These are phyloP conservation scores for Candida caryicola DNA, from an alignment of 805 yeast genomes.

Conservation along the genomic window DNA sequence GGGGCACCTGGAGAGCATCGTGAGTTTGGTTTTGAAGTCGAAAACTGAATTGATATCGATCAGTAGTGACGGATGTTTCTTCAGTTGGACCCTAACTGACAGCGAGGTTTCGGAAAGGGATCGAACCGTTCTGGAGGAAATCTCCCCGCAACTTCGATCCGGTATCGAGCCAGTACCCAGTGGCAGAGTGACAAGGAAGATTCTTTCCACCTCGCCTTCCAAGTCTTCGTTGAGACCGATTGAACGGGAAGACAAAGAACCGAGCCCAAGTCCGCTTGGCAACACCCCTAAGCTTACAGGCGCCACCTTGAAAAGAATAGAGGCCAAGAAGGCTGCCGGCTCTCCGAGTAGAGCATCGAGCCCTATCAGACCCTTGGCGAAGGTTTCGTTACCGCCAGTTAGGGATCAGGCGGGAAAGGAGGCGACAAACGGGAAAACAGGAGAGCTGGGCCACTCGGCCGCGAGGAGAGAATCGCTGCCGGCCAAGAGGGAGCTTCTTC, in stretches of 20 bases:
- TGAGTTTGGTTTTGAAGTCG: conserved; percentile 33
- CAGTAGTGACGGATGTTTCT: conserved; percentile 54
- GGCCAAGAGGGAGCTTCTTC: background rate
- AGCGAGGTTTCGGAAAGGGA: conserved; percentile 1
- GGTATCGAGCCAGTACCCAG: conserved; percentile 12
- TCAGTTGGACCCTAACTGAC: conserved; percentile 40
- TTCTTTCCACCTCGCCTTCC: conserved; percentile 17
- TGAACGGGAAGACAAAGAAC: background rate
- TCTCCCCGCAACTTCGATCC: background rate
- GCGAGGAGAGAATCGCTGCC: background rate
- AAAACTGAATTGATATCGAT: conserved; percentile 37
- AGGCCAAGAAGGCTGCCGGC: conserved; percentile 20
- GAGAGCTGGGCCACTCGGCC: no score
- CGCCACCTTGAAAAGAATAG: conserved; percentile 36
- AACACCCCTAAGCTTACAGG: conserved; percentile 23
- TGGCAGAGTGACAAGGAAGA: conserved; percentile 33
- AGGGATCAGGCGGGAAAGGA: conserved; percentile 6
- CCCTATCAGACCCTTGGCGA: conserved; percentile 7
- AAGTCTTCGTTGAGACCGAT: background rate
- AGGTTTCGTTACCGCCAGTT: conserved; percentile 14
- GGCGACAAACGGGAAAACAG: background rate
- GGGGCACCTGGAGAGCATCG: conserved; percentile 51
- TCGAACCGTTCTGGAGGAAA: no score
- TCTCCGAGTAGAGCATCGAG: conserved; percentile 2
- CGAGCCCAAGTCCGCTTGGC: background rate